phyloP scores from a whole-genome alignment of 768 basidiomycete genomes.

The Lactarius pseudohatsudake region DNA sequence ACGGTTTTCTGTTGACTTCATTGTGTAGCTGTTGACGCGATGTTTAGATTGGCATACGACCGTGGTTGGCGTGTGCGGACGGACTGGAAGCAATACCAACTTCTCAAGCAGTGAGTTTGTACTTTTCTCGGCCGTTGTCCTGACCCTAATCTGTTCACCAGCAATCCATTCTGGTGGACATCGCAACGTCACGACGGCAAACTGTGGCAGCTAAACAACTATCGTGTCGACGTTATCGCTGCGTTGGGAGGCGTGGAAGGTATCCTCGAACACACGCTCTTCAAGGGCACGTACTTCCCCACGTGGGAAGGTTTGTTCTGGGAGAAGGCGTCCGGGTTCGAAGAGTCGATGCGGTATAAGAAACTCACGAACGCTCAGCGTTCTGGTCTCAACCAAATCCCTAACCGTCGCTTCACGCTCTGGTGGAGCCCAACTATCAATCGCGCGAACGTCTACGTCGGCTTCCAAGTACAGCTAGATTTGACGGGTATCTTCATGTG shows the following conservation, averaged over 20 bases:
- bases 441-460: constrained; percentile 98
- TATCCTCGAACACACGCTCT: constrained; percentile 93
- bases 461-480: constrained; percentile 99
- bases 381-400: constrained; percentile 96
- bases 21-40: constrained; percentile 12
- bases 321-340: constrained; percentile 98
- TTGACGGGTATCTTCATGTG: constrained; percentile 94
- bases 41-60: constrained; percentile 83
- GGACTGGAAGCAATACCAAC: constrained; percentile 97
- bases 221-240: constrained; percentile 98
- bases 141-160: constrained; percentile 34
- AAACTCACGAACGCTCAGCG: constrained; percentile 98
- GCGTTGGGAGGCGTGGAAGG: constrained; percentile 95
- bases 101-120: constrained; percentile 75
- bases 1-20: constrained; percentile 33
- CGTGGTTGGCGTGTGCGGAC: constrained; percentile 98
- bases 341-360: constrained; percentile 94
- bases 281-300: constrained; percentile 97
- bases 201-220: constrained; percentile 96
- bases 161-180: constrained; percentile 99
- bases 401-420: constrained; percentile 97
- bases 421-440: constrained; percentile 99
- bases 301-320: constrained; percentile 99
- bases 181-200: constrained; percentile 96
- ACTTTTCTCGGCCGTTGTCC: not conserved